phyloP scores from a whole-genome alignment of 257 asterid species.

The Solanum paucissectum region DNA sequence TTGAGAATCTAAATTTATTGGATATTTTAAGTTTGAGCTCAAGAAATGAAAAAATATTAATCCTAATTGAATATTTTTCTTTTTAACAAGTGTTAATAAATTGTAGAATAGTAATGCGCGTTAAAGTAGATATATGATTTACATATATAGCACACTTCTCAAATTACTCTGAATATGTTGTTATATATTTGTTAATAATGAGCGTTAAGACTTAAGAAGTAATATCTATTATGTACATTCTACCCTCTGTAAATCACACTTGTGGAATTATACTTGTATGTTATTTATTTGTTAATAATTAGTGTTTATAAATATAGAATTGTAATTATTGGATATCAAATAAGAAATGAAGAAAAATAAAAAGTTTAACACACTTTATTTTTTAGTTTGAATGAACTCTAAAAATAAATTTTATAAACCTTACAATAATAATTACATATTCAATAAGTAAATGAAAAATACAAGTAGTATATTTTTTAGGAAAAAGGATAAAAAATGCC shows the following conservation, averaged over 20 bases:
- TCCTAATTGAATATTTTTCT: background rate
- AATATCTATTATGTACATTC: rapidly evolving
- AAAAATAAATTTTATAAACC: background rate
- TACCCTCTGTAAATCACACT: rapidly evolving
- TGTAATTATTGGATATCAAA: background rate
- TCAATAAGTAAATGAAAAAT: background rate
- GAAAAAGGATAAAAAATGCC: too few relatives aligned
- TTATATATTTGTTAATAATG: too few relatives aligned
- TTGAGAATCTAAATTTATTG: background rate
- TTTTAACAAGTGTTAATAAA: too few relatives aligned
- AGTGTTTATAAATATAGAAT: background rate
- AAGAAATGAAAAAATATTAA: background rate
- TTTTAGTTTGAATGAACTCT: background rate
- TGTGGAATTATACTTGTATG: rapidly evolving
- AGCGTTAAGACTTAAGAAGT: too few relatives aligned
- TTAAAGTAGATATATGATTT: too few relatives aligned
- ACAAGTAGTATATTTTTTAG: background rate
- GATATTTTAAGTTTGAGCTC: background rate
- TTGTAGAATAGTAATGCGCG: background rate
- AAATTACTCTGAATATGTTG: rapidly evolving
- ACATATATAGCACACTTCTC: rapidly evolving
- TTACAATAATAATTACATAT: background rate
- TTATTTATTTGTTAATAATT: too few relatives aligned
- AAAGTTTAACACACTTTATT: background rate
- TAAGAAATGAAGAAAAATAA: background rate